Evolutionary conservation across 805 yeast genomes (phyloP), one percentile per base, ranked within the genome.

Genomic region (Lipomyces mesembrius): DNA sequence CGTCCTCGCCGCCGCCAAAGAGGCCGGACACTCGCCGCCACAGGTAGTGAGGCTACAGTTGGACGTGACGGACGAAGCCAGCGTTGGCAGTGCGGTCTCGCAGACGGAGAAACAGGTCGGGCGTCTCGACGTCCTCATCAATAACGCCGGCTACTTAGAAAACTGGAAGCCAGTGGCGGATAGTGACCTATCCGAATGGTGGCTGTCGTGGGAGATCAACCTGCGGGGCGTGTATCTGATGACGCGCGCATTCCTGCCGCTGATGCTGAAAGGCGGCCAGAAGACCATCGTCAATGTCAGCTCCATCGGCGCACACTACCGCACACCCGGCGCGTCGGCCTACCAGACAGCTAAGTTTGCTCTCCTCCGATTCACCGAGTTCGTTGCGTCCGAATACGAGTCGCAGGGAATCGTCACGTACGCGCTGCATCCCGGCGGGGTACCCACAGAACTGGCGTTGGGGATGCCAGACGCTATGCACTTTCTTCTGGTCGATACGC

Each of bases 361-460:
- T 7, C 78, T 77, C 37, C 65, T 77, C 39, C 78, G 78, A 60
- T 76, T 77, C 69, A 70, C 78, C 8, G 71, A 77, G 20, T 78
- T 77, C 55, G 78, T 85, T 76, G 88, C 87, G 52, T 81, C 85
- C 71, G 87, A 85, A 77, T 84, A 87, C 83, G 87, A 87, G 67
- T 83, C 82, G 73, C 79, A 81, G 76, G 84, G 83, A 3, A 46
- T 54, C 37, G 37, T 54, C 37, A 32, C 57, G 57, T 54, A 27
- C 37, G 57, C 57, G 57, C 34, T 54, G 34, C 57, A 54, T 32
- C 57, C 57, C 37, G 57, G 57, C 37, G 57, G 57, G 57, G 57
- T 54, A 32, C 57, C 57, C 37, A 54, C 57, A 32, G 57, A 54
- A 32, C 37, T 54, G 57, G 37, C 57, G 57, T 54, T 54, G 37